phyloP scores from a whole-genome alignment of 371 early-diverging fungal species.

The Capniomyces stellatus region DNA sequence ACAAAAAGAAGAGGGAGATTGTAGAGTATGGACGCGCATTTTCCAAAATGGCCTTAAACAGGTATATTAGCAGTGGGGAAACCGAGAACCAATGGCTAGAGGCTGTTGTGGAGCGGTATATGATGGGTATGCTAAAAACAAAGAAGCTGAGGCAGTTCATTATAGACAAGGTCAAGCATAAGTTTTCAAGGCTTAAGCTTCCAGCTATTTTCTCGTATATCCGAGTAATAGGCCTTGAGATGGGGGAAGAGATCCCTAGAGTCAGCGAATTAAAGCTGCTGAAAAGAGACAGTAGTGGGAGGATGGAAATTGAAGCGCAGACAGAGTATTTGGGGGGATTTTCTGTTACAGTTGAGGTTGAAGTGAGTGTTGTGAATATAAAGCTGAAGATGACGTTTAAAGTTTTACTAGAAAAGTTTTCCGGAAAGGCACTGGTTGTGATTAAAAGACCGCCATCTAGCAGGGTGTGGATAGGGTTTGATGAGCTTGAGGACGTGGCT shows the following conservation, averaged over 20 bases:
- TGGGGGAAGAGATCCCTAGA: not conserved
- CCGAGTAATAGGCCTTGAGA: not conserved
- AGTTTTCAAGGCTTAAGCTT: not conserved
- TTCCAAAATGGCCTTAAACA: no score
- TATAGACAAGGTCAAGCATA: not conserved
- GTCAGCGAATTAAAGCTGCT: not conserved
- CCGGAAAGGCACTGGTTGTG: not conserved
- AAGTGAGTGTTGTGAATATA: not conserved
- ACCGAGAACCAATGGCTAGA: not conserved
- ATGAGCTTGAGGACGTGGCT: not conserved
- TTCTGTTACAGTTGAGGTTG: not conserved
- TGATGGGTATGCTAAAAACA: not conserved
- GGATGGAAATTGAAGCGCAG: not conserved
- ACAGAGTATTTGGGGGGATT: not conserved
- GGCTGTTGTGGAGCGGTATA: not conserved
- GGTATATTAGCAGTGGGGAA: not conserved
- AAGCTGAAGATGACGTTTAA: not conserved
- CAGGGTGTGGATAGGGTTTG: slow-evolving; percentile 1
- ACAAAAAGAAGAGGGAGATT: not conserved
- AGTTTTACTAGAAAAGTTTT: not conserved
- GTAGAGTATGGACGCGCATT: not conserved
- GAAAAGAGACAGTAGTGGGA: not conserved
- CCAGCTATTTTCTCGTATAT: not conserved
- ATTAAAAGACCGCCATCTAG: slow-evolving; percentile 1
- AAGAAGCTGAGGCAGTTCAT: not conserved